Percentiles rank a stretch among this genome's conserved stretches.
These are phyloP conservation scores for Xylaria curta DNA, from an alignment of 495 filamentous ascomycete genomes.

Conservation along the genomic window DNA sequence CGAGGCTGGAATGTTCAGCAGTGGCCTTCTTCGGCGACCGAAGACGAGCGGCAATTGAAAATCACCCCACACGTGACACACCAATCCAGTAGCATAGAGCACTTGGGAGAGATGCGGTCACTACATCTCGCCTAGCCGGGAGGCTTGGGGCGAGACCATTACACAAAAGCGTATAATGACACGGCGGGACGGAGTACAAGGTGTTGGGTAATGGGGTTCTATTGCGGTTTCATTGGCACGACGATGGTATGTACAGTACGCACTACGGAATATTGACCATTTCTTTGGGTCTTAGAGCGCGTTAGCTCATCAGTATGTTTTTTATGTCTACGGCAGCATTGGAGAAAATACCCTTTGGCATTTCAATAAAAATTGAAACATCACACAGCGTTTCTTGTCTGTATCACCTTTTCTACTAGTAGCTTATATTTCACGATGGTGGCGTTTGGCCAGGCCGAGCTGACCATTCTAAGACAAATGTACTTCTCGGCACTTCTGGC, in stretches of 20 bases:
- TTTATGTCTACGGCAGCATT: not conserved
- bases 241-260: conserved; percentile 5
- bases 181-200: conserved; percentile 15
- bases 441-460: not conserved
- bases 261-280: not conserved
- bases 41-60: conserved; percentile 22
- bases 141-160: not conserved
- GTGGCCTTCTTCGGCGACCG: conserved; percentile 3
- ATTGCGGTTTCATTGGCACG: conserved; percentile 9
- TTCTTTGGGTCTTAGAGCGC: conserved; percentile 8
- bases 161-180: conserved; percentile 9
- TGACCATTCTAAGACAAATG: not conserved
- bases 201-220: conserved; percentile 7
- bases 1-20: conserved; percentile 21
- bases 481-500: conserved; percentile 11
- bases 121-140: conserved; percentile 6
- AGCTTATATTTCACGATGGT: not conserved
- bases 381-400: not conserved
- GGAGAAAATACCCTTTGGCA: conserved; percentile 13
- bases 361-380: not conserved
- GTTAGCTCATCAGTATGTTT: conserved; percentile 9
- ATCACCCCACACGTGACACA: conserved; percentile 9
- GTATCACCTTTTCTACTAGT: not conserved
- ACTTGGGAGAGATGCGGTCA: conserved; percentile 12
- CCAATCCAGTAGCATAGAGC: conserved; percentile 26